These are phyloP conservation scores for Raddia guianensis DNA, from an alignment of 176 grass and related monocot species.

Conservation along the genomic window DNA sequence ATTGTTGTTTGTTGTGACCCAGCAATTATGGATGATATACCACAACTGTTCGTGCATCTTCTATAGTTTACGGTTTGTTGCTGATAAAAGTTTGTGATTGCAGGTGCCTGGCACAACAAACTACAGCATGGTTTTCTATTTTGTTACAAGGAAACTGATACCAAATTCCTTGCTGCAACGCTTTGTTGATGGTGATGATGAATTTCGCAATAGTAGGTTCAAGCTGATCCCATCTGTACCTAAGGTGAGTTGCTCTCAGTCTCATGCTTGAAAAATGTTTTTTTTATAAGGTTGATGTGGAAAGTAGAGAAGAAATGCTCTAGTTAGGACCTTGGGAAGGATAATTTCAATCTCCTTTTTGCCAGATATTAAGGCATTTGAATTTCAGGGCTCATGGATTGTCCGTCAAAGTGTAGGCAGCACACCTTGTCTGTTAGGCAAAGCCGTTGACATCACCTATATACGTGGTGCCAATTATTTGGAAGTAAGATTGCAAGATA, in stretches of 20 bases:
- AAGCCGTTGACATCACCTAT: constrained; percentile 94
- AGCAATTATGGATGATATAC: background rate
- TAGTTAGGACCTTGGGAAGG: constrained; percentile 5
- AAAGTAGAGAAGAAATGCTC: background rate
- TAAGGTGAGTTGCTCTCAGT: constrained; percentile 52
- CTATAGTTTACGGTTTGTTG: background rate
- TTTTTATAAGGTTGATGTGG: constrained; percentile 2
- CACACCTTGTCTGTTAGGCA: constrained; percentile 94
- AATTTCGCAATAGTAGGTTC: constrained; percentile 97
- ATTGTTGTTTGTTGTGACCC: constrained; percentile 10
- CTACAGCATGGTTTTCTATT: constrained; percentile 99
- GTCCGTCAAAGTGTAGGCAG: constrained; percentile 95
- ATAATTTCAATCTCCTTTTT: background rate
- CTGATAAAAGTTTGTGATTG: constrained; percentile 43
- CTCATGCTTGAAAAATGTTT: background rate
- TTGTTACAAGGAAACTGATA: constrained; percentile 73
- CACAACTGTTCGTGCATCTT: background rate
- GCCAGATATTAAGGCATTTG: constrained; percentile 32
- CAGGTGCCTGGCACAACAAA: constrained; percentile 96
- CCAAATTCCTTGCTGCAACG: constrained; percentile 86
- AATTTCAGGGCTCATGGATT: constrained; percentile 92
- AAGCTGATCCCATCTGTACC: constrained; percentile 97
- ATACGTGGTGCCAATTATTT: constrained; percentile 87
- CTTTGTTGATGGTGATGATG: constrained; percentile 95
- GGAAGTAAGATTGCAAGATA: constrained; percentile 55